Percentiles rank a stretch among this genome's conserved stretches.
phyloP scores from a whole-genome alignment of 805 yeast species.

The Barnettozyma siamensis region DNA sequence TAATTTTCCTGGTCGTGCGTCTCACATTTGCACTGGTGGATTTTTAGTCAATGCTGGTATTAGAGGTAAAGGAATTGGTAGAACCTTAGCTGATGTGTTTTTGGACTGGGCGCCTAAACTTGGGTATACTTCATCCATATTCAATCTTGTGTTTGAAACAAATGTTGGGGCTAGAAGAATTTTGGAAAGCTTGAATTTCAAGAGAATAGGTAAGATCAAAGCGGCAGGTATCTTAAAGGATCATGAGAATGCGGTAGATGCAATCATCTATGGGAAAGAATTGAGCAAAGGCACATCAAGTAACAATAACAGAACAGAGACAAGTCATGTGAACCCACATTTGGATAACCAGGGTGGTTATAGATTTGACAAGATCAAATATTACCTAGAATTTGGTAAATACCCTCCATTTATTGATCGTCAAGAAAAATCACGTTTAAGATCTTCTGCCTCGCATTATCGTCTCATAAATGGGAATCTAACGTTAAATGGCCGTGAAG shows the following conservation, averaged over 20 bases:
- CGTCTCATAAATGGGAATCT: conserved; percentile 64
- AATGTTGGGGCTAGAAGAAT: conserved; percentile 78
- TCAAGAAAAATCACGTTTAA: conserved; percentile 79
- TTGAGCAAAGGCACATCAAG: conserved; percentile 47
- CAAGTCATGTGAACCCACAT: conserved; percentile 7
- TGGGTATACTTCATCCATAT: conserved; percentile 79
- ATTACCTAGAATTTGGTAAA: conserved; percentile 74
- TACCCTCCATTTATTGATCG: conserved; percentile 83
- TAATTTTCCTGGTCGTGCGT: conserved; percentile 86
- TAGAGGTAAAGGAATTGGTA: conserved; percentile 87
- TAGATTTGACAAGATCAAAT: conserved; percentile 66
- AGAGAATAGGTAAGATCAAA: conserved; percentile 70
- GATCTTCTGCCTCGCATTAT: conserved; percentile 78
- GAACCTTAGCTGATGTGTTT: conserved; percentile 75
- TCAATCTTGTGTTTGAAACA: conserved; percentile 84
- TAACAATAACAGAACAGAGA: not conserved
- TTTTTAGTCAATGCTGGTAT: conserved; percentile 90
- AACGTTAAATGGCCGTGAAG: conserved; percentile 73
- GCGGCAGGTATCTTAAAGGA: conserved; percentile 89
- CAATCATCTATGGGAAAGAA: conserved; percentile 78
- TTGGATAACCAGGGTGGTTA: conserved; percentile 40
- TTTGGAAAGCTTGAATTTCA: conserved; percentile 71
- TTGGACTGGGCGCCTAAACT: conserved; percentile 87
- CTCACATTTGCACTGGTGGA: conserved; percentile 88
- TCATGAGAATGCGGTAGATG: conserved; percentile 79